These are phyloP conservation scores for Serendipita indica DNA, from an alignment of 768 basidiomycete species.

Conservation along the genomic window DNA sequence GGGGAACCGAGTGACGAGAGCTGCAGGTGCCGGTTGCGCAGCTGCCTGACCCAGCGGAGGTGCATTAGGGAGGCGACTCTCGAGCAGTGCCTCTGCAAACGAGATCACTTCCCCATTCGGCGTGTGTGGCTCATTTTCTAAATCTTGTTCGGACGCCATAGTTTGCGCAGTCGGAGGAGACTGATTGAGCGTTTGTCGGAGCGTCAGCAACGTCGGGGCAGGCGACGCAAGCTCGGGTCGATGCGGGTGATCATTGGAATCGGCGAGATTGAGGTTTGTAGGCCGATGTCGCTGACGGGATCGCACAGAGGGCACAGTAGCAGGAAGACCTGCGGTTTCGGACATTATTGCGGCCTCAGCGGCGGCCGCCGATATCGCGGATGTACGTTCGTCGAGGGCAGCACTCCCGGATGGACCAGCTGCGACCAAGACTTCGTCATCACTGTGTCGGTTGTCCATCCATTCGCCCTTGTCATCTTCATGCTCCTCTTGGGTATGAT, in stretches of 20 bases:
- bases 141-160: conserved; percentile 15
- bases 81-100: conserved; percentile 56
- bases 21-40: conserved; percentile 29
- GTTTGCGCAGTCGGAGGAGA: conserved; percentile 24
- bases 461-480: conserved; percentile 45
- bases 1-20: conserved; percentile 6
- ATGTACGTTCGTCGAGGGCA: conserved; percentile 71
- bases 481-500: conserved; percentile 16
- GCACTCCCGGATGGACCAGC: conserved; percentile 71
- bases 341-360: conserved; percentile 11
- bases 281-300: conserved; percentile 39
- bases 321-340: background rate
- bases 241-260: conserved; percentile 25
- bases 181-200: conserved; percentile 46
- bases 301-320: background rate
- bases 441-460: conserved; percentile 45
- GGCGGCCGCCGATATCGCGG: conserved; percentile 32
- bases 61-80: conserved; percentile 62
- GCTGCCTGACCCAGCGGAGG: conserved; percentile 47
- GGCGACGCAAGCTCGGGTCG: conserved; percentile 37
- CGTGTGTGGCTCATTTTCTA: conserved; percentile 16
- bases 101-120: conserved; percentile 49
- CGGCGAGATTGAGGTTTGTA: conserved; percentile 49
- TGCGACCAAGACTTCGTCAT: conserved; percentile 78
- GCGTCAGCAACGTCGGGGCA: conserved; percentile 44